These are phyloP conservation scores for Candida hispaniensis DNA, from an alignment of 805 yeast species.

Conservation along the genomic window DNA sequence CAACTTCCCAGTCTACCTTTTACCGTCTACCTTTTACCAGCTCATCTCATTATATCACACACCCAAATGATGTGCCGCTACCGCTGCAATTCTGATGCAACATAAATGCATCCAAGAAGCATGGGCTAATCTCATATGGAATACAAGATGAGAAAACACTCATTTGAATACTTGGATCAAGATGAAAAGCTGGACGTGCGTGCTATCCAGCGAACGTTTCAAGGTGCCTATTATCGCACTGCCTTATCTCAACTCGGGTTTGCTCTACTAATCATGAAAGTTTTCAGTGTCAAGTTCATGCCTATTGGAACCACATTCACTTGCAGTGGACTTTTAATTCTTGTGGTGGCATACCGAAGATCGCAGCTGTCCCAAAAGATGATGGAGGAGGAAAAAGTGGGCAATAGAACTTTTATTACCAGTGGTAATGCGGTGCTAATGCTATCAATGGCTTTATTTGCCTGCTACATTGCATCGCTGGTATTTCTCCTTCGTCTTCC, in stretches of 20 bases:
- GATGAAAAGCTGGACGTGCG: slow-evolving; percentile 14
- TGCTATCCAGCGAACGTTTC: slow-evolving; percentile 56
- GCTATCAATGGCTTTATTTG: slow-evolving; percentile 2
- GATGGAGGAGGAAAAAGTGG: slow-evolving; percentile 11
- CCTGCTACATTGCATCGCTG: slow-evolving; percentile 9
- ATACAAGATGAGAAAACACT: no score
- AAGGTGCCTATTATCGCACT: slow-evolving; percentile 71
- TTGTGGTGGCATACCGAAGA: slow-evolving; percentile 29
- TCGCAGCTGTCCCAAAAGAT: slow-evolving; percentile 5
- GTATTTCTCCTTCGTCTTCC: no score
- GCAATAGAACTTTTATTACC: slow-evolving; percentile 8
- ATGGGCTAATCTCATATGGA: no score
- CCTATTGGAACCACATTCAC: slow-evolving; percentile 60
- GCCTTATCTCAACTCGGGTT: slow-evolving; percentile 61
- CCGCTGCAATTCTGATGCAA: no score
- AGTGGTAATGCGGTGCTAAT: slow-evolving; percentile 11
- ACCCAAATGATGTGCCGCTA: no score
- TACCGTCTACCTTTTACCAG: no score
- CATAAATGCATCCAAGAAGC: no score
- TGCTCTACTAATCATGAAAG: slow-evolving; percentile 50
- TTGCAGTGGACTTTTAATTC: slow-evolving; percentile 42
- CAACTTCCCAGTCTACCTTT: no score
- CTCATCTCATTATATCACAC: no score
- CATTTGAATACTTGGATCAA: slow-evolving; percentile 5
- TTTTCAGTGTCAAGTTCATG: slow-evolving; percentile 53